These are phyloP conservation scores for Penicillium sclerotigenum DNA, from an alignment of 2,329 filamentous ascomycete species.

Conservation along the genomic window DNA sequence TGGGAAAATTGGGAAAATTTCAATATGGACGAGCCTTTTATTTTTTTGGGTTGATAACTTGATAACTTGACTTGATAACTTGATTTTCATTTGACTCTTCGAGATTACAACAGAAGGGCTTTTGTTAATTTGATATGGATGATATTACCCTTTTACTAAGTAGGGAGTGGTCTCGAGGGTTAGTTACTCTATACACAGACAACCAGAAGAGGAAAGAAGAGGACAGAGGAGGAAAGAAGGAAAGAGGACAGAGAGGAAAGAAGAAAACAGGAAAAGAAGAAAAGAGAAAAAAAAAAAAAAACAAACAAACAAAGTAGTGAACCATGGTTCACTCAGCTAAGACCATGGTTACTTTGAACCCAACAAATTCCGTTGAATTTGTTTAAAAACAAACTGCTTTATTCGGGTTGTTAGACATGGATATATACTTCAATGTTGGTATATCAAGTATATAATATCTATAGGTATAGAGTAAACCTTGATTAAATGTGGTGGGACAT, in stretches of 20 bases:
- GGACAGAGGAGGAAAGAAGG: no score
- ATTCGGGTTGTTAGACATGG: not conserved
- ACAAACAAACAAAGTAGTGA: not conserved
- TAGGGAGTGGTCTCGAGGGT: no score
- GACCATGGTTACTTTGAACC: not conserved
- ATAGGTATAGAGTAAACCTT: not conserved
- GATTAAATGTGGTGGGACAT: not conserved
- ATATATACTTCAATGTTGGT: not conserved
- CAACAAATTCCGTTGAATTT: not conserved
- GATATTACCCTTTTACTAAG: no score
- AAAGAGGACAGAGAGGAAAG: no score
- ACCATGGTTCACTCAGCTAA: not conserved
- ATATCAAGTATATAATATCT: no score
- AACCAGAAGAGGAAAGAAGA: no score
- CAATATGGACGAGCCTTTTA: conserved; percentile 5
- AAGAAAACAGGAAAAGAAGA: not conserved
- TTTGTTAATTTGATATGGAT: no score
- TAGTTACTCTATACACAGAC: no score
- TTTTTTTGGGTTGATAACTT: no score
- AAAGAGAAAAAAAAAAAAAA: not conserved
- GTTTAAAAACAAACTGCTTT: not conserved
- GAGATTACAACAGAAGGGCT: no score
- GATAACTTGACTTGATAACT: no score
- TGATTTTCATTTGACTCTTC: no score
- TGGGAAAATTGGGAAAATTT: conserved; percentile 7